phyloP scores from a whole-genome alignment of 2,329 filamentous ascomycete species.

The Aspergillus sp. region DNA sequence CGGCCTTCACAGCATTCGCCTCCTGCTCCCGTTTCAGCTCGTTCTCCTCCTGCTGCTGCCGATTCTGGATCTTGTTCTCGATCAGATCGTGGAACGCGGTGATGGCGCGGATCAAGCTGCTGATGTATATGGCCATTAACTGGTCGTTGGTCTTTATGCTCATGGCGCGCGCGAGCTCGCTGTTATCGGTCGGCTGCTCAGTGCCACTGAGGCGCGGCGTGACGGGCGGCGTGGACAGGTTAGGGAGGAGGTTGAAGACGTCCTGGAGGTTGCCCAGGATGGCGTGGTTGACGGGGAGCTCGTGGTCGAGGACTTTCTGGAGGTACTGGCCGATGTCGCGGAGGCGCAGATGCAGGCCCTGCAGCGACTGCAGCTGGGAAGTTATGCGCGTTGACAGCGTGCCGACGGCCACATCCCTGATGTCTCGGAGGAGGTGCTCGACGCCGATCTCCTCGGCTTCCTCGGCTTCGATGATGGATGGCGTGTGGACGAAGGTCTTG shows the following conservation, averaged over 20 bases:
- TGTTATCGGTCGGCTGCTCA: slow-evolving; percentile 61
- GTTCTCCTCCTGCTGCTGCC: slow-evolving; percentile 94
- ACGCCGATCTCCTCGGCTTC: slow-evolving; percentile 99
- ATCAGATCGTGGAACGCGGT: slow-evolving; percentile 99
- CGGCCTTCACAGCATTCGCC: slow-evolving; percentile 63
- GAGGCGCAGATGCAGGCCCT: slow-evolving; percentile 89
- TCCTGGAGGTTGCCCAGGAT: slow-evolving; percentile 98
- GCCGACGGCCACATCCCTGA: slow-evolving; percentile 94
- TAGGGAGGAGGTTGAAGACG: slow-evolving; percentile 96
- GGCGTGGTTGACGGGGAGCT: slow-evolving; percentile 93
- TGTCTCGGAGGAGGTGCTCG: slow-evolving; percentile 94
- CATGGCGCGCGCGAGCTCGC: slow-evolving; percentile 92
- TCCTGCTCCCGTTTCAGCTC: slow-evolving; percentile 73
- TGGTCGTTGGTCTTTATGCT: slow-evolving; percentile 99
- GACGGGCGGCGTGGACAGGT: slow-evolving; percentile 79
- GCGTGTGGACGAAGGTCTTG: slow-evolving; percentile 97
- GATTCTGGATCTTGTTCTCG: slow-evolving; percentile 99
- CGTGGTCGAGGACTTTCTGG: slow-evolving; percentile 89
- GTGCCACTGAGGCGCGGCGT: slow-evolving; percentile 56
- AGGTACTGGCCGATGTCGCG: slow-evolving; percentile 95
- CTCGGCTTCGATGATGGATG: slow-evolving; percentile 96
- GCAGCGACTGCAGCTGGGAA: slow-evolving; percentile 93
- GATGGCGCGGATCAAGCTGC: slow-evolving; percentile 93
- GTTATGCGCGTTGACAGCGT: slow-evolving; percentile 96
- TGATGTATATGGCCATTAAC: slow-evolving; percentile 96